These are phyloP conservation scores for Mesostigma viride DNA, from an alignment of 139 green algal species.

Conservation along the genomic window DNA sequence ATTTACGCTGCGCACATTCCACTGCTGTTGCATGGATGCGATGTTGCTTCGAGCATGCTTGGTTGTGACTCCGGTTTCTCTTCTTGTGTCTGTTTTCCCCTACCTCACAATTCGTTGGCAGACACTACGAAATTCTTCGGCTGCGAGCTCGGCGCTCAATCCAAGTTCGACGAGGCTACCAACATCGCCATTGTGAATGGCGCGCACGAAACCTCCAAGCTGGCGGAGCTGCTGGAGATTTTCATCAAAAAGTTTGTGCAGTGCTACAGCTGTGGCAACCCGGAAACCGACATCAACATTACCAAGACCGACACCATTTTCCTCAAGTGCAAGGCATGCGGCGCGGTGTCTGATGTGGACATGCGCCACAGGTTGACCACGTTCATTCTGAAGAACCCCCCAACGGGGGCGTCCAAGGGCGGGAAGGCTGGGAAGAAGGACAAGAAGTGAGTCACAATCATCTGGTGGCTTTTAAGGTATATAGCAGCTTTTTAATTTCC, in stretches of 20 bases:
- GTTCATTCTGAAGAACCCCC: constrained; percentile 98
- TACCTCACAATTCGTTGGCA: not conserved
- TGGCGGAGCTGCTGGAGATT: constrained; percentile 76
- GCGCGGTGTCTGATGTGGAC: constrained; percentile 76
- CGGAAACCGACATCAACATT: constrained; percentile 90
- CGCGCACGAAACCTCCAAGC: constrained; percentile 56
- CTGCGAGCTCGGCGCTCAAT: constrained; percentile 90
- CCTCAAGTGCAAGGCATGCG: constrained; percentile 91
- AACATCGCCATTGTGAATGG: constrained; percentile 93
- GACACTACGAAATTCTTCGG: constrained; percentile 92
- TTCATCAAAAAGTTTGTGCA: constrained; percentile 99
- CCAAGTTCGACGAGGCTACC: constrained; percentile 83
- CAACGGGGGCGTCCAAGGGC: constrained; percentile 70
- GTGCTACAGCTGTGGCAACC: constrained; percentile 95
- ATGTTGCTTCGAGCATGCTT: no score
- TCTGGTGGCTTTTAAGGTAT: not conserved
- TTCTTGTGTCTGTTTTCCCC: not conserved
- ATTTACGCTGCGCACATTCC: no score
- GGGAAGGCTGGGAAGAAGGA: constrained; percentile 62
- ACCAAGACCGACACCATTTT: constrained; percentile 68
- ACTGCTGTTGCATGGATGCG: no score
- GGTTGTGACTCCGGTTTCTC: no score
- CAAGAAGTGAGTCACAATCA: constrained; percentile 8
- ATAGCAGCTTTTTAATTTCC: not conserved
- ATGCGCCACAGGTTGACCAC: constrained; percentile 92